Conservation (phyloP, 139 green algal genomes). For the Chlamydomonas incerta region DNA sequence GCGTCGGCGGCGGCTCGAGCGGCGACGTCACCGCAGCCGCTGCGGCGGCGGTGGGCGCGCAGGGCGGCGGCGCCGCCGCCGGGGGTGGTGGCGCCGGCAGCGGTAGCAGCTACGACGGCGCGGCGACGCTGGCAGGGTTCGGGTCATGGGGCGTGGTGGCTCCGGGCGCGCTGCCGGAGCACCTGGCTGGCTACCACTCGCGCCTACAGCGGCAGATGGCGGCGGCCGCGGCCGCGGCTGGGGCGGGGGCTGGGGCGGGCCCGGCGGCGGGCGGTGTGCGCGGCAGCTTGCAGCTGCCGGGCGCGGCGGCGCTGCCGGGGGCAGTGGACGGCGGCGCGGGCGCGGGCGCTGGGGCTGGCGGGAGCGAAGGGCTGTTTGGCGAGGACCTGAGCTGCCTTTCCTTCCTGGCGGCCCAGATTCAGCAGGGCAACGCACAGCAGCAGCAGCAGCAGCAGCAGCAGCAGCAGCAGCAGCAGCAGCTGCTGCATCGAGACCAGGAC, state of each 20-base stretch:
- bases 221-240: background rate
- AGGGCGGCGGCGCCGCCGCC: too few relatives aligned
- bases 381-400: slow-evolving; percentile 37
- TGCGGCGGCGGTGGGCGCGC: background rate
- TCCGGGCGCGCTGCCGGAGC: slow-evolving; percentile 1
- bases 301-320: too few relatives aligned
- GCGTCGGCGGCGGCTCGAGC: background rate
- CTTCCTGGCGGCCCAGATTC: slow-evolving; percentile 4
- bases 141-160: slow-evolving; percentile 12
- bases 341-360: background rate
- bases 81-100: too few relatives aligned
- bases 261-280: background rate
- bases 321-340: background rate
- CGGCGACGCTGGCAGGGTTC: background rate
- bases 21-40: background rate
- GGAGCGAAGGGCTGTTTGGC: background rate
- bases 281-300: background rate
- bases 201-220: background rate
- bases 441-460: background rate
- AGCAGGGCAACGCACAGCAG: background rate
- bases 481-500: background rate
- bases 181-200: background rate
- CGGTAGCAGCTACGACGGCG: too few relatives aligned
- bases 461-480: background rate
- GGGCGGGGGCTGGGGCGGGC: background rate